A percentile compares a stretch with the other conserved stretches of the same genome.
These are phyloP conservation scores for Rhododendron molle DNA, from an alignment of 148 eudicot genomes.

Conservation along the genomic window DNA sequence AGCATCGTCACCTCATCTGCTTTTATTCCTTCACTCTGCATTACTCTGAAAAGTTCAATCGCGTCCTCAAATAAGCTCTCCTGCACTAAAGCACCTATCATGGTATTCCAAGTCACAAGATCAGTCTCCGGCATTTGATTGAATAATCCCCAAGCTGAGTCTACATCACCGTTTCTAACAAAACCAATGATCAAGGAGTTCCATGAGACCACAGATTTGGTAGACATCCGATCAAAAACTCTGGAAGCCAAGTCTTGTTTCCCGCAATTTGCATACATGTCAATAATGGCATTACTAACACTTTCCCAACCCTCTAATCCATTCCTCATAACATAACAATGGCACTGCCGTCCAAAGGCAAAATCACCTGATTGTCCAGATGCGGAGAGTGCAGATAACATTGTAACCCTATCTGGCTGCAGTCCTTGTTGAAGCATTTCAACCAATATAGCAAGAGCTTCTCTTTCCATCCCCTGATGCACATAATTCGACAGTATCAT, in stretches of 20 bases:
- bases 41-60: conserved; percentile 28
- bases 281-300: conserved; percentile 31
- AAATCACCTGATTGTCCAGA: conserved; percentile 24
- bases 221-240: conserved; percentile 29
- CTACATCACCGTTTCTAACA: conserved; percentile 22
- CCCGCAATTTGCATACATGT: conserved; percentile 37
- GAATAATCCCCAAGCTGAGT: conserved; percentile 16
- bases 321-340: conserved; percentile 28
- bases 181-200: conserved; percentile 35
- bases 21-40: conserved; percentile 28
- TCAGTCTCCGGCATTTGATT: conserved; percentile 28
- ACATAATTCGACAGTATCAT: conserved; percentile 34
- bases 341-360: conserved; percentile 29
- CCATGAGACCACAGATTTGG: conserved; percentile 34
- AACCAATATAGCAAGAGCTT: conserved; percentile 20
- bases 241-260: conserved; percentile 22
- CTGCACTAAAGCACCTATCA: conserved; percentile 31
- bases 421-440: conserved; percentile 24
- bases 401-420: conserved; percentile 30
- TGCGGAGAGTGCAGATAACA: conserved; percentile 24
- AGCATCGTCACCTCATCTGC: conserved; percentile 40
- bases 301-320: conserved; percentile 25
- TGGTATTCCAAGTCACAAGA: conserved; percentile 38
- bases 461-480: conserved; percentile 22
- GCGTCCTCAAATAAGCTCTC: conserved; percentile 26